phyloP scores from a whole-genome alignment of 2,329 filamentous ascomycete genomes.

The Fusarium sarcochroum region DNA sequence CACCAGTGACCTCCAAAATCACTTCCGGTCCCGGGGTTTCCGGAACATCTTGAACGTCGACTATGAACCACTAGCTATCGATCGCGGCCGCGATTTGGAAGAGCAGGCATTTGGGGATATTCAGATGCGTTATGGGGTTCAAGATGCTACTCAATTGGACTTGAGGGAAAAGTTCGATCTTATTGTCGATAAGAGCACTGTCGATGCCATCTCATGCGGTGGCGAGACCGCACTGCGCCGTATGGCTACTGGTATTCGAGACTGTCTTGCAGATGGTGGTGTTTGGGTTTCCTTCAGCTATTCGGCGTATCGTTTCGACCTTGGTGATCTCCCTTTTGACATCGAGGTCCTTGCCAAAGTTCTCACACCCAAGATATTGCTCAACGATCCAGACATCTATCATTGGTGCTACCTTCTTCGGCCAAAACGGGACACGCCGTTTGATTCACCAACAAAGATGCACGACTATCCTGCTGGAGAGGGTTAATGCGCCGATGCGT shows the following conservation, averaged over 20 bases:
- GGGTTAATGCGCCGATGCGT: constrained; percentile 11
- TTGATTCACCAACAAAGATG: constrained; percentile 10
- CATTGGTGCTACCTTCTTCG: constrained; percentile 62
- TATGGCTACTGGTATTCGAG: constrained; percentile 57
- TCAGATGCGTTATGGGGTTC: constrained; percentile 59
- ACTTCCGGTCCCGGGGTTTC: constrained; percentile 60
- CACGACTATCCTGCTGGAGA: constrained; percentile 20
- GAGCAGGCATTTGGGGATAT: constrained; percentile 59
- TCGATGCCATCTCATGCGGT: constrained; percentile 63
- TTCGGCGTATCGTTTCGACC: constrained; percentile 58
- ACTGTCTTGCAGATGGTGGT: constrained; percentile 54
- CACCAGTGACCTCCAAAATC: constrained; percentile 65
- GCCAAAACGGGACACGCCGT: constrained; percentile 44
- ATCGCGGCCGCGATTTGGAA: constrained; percentile 60
- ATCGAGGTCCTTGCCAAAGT: constrained; percentile 60
- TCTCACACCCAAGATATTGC: constrained; percentile 56
- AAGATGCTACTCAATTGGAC: constrained; percentile 60
- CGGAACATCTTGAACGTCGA: constrained; percentile 63
- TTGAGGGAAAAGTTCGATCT: constrained; percentile 55
- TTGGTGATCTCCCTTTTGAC: constrained; percentile 57
- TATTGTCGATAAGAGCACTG: constrained; percentile 65
- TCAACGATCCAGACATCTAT: constrained; percentile 62
- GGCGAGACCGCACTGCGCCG: constrained; percentile 54
- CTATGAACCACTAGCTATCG: constrained; percentile 63
- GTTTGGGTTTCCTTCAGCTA: constrained; percentile 65